Percentiles rank a stretch among this genome's conserved stretches.
Conservation (phyloP, 805 yeast genomes). For the Priceomyces castillae region DNA sequence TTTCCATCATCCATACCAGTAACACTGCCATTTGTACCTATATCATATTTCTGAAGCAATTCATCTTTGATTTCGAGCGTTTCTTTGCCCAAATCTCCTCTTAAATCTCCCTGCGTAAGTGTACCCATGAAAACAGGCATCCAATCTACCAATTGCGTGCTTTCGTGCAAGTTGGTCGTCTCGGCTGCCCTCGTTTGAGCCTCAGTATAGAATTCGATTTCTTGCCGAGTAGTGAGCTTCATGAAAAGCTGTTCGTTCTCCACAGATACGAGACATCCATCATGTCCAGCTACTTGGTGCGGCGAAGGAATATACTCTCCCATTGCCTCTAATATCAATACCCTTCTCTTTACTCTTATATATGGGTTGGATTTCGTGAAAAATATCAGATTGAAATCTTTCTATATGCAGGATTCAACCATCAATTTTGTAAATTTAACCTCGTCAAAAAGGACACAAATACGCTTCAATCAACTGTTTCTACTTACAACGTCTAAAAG, state of each 20-base stretch:
- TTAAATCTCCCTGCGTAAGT: conserved; percentile 42
- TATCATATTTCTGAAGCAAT: neutral
- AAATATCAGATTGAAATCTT: too few species aligned
- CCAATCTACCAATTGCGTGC: conserved; percentile 48
- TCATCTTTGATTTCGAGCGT: conserved; percentile 1
- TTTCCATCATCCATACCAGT: conserved; percentile 5
- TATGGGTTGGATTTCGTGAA: too few species aligned
- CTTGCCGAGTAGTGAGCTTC: conserved; percentile 64
- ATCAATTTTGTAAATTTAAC: too few species aligned
- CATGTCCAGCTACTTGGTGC: conserved; percentile 95
- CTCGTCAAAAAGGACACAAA: too few species aligned
- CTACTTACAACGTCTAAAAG: too few species aligned
- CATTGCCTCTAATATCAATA: too few species aligned
- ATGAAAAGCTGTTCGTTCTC: conserved; percentile 66
- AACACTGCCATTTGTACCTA: too few species aligned
- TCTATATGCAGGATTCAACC: too few species aligned
- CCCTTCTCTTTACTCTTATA: too few species aligned
- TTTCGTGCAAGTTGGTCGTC: conserved; percentile 26
- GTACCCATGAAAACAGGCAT: conserved; percentile 65
- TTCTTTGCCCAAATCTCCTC: neutral
- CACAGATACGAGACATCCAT: conserved; percentile 61
- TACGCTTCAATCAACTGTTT: too few species aligned
- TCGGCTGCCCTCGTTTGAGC: conserved; percentile 17
- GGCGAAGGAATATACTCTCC: conserved; percentile 12
- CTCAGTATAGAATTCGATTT: conserved; percentile 68